These are phyloP conservation scores for Albugo candida DNA, from an alignment of 352 stramenopile species.

Conservation along the genomic window DNA sequence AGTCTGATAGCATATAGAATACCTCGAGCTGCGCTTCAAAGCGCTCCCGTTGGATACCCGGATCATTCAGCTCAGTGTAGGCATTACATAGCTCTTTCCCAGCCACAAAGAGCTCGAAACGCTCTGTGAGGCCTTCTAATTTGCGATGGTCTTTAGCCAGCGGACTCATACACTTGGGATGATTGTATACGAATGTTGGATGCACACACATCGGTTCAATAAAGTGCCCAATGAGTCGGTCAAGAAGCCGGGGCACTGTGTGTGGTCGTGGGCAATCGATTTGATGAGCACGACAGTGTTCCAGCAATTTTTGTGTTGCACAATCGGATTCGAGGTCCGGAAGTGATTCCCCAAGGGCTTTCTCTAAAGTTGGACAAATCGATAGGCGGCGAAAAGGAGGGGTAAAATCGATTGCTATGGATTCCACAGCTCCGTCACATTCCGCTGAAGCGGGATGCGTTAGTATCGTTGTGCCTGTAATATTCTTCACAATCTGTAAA, in stretches of 20 bases:
- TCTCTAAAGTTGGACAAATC: slow-evolving; percentile 92
- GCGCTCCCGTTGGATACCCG: slow-evolving; percentile 89
- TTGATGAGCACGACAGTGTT: slow-evolving; percentile 69
- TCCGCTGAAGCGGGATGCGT: slow-evolving; percentile 78
- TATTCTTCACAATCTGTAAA: slow-evolving; percentile 86
- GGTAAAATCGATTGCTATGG: slow-evolving; percentile 94
- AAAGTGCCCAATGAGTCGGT: slow-evolving; percentile 96
- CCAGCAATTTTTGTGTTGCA: slow-evolving; percentile 51
- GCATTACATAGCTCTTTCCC: slow-evolving; percentile 94
- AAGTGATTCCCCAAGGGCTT: slow-evolving; percentile 54
- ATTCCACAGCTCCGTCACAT: slow-evolving; percentile 1
- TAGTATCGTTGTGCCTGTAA: slow-evolving; percentile 92
- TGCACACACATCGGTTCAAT: slow-evolving; percentile 86
- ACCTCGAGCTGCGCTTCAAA: slow-evolving; percentile 87
- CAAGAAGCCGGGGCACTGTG: slow-evolving; percentile 89
- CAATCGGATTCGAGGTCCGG: slow-evolving; percentile 42
- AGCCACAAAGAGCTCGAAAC: slow-evolving; percentile 96
- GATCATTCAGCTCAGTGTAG: slow-evolving; percentile 98
- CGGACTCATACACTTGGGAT: slow-evolving; percentile 95
- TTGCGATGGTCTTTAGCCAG: slow-evolving; percentile 87
- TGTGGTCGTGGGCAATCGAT: slow-evolving; percentile 86
- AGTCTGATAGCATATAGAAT: not conserved
- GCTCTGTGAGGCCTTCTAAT: slow-evolving; percentile 88
- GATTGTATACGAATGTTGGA: slow-evolving; percentile 97
- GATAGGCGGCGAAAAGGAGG: slow-evolving; percentile 93